These are phyloP conservation scores for Clonostachys sp. DNA, from an alignment of 2,329 filamentous ascomycete genomes.

Conservation along the genomic window DNA sequence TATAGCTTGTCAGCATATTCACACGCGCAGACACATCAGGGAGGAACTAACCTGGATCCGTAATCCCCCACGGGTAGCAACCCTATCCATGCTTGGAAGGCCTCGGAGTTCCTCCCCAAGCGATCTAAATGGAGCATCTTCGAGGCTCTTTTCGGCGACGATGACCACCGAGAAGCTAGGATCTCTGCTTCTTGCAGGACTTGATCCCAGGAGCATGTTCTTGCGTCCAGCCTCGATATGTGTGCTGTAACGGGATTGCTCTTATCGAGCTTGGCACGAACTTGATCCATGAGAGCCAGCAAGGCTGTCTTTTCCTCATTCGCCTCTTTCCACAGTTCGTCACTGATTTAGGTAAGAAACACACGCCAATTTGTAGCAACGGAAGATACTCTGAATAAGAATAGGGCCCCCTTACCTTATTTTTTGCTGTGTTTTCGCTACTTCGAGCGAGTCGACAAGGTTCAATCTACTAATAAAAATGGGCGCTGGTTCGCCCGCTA, in stretches of 20 bases:
- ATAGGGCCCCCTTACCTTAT: neutral
- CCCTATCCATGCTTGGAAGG: constrained; percentile 2
- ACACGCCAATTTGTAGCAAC: neutral
- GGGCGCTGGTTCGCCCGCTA: neutral
- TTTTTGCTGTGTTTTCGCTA: neutral
- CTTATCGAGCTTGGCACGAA: constrained; percentile 2
- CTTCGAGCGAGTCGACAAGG: neutral
- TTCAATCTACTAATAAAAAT: neutral
- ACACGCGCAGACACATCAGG: neutral
- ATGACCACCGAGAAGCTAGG: neutral
- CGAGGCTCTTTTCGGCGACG: neutral
- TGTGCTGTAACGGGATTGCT: neutral
- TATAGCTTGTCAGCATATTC: neutral
- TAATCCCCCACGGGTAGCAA: constrained; percentile 4
- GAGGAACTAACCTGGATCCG: neutral
- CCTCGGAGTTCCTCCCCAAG: constrained; percentile 1
- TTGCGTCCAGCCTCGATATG: too few species aligned
- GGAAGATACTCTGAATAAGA: neutral
- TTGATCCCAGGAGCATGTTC: neutral
- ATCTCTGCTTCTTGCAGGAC: constrained; percentile 1
- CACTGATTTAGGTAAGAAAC: neutral
- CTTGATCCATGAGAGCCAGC: constrained; percentile 6
- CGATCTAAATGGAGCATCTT: constrained; percentile 2
- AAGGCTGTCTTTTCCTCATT: constrained; percentile 5
- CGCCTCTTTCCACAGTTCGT: constrained; percentile 4